Evolutionary conservation across 2,329 filamentous ascomycete genomes (phyloP), one percentile per base, ranked within the genome.

Genomic region (Nannizziopsis arthrosporioides): DNA sequence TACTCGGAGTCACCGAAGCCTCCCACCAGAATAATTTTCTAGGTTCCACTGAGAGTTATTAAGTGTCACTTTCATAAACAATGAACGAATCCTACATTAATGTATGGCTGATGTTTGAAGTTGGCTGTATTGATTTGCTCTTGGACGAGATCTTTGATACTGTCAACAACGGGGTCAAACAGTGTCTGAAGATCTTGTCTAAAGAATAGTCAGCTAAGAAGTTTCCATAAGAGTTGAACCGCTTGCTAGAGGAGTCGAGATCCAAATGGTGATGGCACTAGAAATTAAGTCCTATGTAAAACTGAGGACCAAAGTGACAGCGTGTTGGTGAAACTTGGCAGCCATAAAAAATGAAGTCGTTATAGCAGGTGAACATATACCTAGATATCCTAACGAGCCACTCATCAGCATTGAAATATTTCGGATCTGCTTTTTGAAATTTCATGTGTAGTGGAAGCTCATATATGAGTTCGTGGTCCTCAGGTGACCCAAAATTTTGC

Each of bases 401-500:
- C 30, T 52, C 47, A 10, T 52, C 47, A 14, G 37, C 42, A 41
- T 52, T 46, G 38, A 52, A 52, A 44, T 46, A 35, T n/a, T 47
- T 37, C 5, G 50, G 42, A n/a, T 46, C 19, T 12, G 42, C 10
- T 10, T 49, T 5, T 18, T 27, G 8, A 31, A 42, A 15, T 12
- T 3, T 42, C 52, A 57, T 58, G 27, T 51, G 52, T 5, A 58
- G 47, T 1, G 47, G 53, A 12, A 59, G 30, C 37, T 58, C 53
- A 42, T 51, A 46, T 5, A 44, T 49, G 7, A 27, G 22, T 10
- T 47, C 46, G 1, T 50, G 19, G 10, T 53, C 48, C 10, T 52
- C 35, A 3, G 34, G 11, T 10, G 44, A 52, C 1, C 57, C 57
- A 47, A 66, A 68, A 27, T 59, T 53, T 8, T 53, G 49, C 40